Conservation (phyloP, 371 early-diverging fungal genomes). For the Mucor racemosus region DNA sequence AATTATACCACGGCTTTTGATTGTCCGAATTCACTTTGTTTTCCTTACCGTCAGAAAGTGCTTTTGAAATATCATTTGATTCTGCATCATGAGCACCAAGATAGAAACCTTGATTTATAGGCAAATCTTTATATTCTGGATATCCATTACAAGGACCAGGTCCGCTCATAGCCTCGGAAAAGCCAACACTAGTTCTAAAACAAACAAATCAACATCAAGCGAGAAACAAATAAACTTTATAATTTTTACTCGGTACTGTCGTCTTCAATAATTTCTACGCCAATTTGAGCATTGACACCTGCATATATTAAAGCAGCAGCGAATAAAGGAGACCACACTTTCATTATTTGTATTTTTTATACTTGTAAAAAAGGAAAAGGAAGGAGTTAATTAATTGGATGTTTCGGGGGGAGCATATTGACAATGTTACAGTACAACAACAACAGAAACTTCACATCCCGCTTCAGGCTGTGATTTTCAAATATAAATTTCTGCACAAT, state of each 20-base stretch:
- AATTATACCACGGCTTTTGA: background rate
- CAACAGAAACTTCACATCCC: background rate
- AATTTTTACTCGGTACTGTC: slow-evolving; percentile 6
- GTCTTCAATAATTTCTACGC: slow-evolving; percentile 17
- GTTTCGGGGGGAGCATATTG: background rate
- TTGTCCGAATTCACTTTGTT: background rate
- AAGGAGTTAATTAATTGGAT: background rate
- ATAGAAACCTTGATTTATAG: slow-evolving; percentile 42
- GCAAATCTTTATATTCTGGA: slow-evolving; percentile 37
- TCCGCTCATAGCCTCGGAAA: slow-evolving; percentile 11
- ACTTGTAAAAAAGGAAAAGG: background rate
- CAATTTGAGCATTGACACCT: slow-evolving; percentile 11
- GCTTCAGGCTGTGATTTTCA: background rate
- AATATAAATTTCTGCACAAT: background rate
- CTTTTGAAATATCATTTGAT: slow-evolving; percentile 23
- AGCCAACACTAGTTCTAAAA: background rate
- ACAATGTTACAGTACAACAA: background rate
- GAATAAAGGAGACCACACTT: slow-evolving; percentile 23
- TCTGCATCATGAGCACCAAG: slow-evolving; percentile 37
- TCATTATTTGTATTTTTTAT: too few relatives aligned
- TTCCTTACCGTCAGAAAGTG: slow-evolving; percentile 33
- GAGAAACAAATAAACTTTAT: too few relatives aligned
- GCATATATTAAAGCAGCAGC: slow-evolving; percentile 11
- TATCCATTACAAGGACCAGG: slow-evolving; percentile 44
- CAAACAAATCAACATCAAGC: background rate